Evolutionary conservation across 345 rosid species (phyloP), one percentile per base, ranked within the genome.

Genomic region (Eucalyptus marginata): DNA sequence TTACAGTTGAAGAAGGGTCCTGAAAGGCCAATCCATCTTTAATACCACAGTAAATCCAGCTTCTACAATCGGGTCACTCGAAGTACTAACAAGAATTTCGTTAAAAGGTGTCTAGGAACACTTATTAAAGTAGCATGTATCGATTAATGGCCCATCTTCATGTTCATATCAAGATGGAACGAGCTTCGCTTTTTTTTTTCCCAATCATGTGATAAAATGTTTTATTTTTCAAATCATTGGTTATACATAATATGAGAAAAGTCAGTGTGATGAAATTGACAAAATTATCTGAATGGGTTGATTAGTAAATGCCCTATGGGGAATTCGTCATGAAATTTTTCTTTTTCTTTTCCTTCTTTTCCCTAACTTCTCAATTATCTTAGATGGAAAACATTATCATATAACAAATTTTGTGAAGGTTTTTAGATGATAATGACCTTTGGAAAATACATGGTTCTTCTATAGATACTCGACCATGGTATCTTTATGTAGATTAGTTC

Each of bases 1-100:
- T 33, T 80, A 91, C 92, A 84, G 95, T 93, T 91, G 95, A 95
- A 93, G 93, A 89, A 81, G 89, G 94, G 92, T 68, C 89, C 91
- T 91, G 91, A 93, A 93, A 88, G 90, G 92, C 89, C 90, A 66
- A 90, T 89, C 87, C 49, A 90, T 59, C 58, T 18, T 54, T 50
- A 49, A 47, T 93, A 91, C 89, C 79, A 85, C 59, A 89, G 91
- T 92, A 93, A 93, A 94, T 93, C 93, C 94, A 90, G 88, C 94
- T 92, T 92, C 94, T 90, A 33, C 93, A 88, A 90, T 89, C 89
- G 90, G 91, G 87, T 91, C 96, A 90, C 92, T 91, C 90, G 47
- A 58, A 89, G 89, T 66, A 36, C 79, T 31, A 66, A 15, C 9
- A 15, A 66, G 31, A n/a, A n/a, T 31, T 66, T 66, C 20, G 40